phyloP scores from a whole-genome alignment of 495 filamentous ascomycete species.

The Xylaria telfairii region DNA sequence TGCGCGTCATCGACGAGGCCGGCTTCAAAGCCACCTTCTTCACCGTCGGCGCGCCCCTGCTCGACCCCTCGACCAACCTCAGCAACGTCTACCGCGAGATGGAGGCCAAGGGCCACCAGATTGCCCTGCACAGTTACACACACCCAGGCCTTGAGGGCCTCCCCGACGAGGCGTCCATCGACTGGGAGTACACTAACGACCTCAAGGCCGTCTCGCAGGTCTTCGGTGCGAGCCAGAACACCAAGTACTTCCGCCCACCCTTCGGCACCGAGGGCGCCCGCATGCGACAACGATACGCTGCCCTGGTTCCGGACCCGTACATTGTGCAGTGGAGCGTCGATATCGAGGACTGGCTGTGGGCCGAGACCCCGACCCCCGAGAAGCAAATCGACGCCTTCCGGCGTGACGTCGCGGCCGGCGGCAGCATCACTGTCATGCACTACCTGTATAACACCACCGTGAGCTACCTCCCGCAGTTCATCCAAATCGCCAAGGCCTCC shows the following conservation, averaged over 20 bases:
- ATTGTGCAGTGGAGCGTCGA: constrained; percentile 80
- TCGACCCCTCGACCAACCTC: constrained; percentile 65
- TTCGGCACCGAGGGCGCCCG: constrained; percentile 78
- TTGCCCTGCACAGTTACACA: constrained; percentile 76
- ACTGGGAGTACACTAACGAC: constrained; percentile 72
- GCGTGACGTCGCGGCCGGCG: constrained; percentile 67
- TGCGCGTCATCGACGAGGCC: constrained; percentile 68
- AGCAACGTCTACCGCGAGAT: constrained; percentile 71
- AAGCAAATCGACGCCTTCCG: constrained; percentile 78
- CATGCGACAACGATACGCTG: constrained; percentile 68
- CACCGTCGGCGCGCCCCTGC: constrained; percentile 70
- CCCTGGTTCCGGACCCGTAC: constrained; percentile 50
- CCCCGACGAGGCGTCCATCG: constrained; percentile 61
- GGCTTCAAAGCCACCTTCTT: constrained; percentile 77
- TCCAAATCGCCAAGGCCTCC: constrained; percentile 67
- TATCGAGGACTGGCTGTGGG: constrained; percentile 82
- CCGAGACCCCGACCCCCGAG: constrained; percentile 66
- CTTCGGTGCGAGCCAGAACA: constrained; percentile 48
- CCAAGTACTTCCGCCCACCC: constrained; percentile 75
- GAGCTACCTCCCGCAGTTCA: constrained; percentile 70
- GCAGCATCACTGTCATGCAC: constrained; percentile 79
- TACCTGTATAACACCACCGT: constrained; percentile 75
- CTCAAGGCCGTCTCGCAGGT: constrained; percentile 60
- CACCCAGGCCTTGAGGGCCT: constrained; percentile 78
- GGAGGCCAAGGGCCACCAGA: constrained; percentile 70